Percentiles rank a stretch among this genome's conserved stretches.
Conservation (phyloP, 2,329 filamentous ascomycete genomes). For the Alternaria tenuissima region DNA sequence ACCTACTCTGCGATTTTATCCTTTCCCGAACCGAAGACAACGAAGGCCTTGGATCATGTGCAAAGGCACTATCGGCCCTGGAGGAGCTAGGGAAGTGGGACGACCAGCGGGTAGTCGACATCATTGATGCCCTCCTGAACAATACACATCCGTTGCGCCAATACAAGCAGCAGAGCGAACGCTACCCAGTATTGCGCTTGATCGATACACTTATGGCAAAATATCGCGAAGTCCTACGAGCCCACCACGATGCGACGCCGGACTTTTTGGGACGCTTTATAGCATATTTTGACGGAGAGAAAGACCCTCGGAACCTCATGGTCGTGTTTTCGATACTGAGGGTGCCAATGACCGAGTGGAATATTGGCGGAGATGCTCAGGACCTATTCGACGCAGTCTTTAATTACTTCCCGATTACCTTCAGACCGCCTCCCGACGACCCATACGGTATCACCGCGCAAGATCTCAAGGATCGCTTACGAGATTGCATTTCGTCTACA, state of each 20-base stretch:
- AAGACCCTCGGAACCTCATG: slow-evolving; percentile 75
- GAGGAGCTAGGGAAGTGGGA: slow-evolving; percentile 69
- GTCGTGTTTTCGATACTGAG: slow-evolving; percentile 72
- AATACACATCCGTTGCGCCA: slow-evolving; percentile 67
- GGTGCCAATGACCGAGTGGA: slow-evolving; percentile 74
- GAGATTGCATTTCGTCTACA: slow-evolving; percentile 70
- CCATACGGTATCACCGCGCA: slow-evolving; percentile 75
- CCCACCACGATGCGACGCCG: slow-evolving; percentile 60
- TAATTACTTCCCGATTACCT: slow-evolving; percentile 77
- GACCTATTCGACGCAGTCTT: slow-evolving; percentile 73
- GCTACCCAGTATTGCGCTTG: slow-evolving; percentile 69
- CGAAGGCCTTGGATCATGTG: slow-evolving; percentile 64
- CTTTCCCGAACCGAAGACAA: slow-evolving; percentile 68
- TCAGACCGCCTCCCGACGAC: slow-evolving; percentile 73
- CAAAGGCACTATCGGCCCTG: slow-evolving; percentile 66
- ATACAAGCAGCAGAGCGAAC: slow-evolving; percentile 67
- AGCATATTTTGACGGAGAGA: slow-evolving; percentile 72
- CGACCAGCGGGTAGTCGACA: slow-evolving; percentile 61
- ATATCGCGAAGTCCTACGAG: slow-evolving; percentile 55
- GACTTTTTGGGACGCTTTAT: slow-evolving; percentile 69
- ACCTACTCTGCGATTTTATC: slow-evolving; percentile 68
- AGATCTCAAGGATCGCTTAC: slow-evolving; percentile 69
- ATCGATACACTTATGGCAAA: slow-evolving; percentile 69
- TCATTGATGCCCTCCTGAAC: slow-evolving; percentile 60
- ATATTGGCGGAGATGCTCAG: slow-evolving; percentile 64